phyloP scores from a whole-genome alignment of 805 yeast species.

The Suhomyces tanzawaensis region DNA sequence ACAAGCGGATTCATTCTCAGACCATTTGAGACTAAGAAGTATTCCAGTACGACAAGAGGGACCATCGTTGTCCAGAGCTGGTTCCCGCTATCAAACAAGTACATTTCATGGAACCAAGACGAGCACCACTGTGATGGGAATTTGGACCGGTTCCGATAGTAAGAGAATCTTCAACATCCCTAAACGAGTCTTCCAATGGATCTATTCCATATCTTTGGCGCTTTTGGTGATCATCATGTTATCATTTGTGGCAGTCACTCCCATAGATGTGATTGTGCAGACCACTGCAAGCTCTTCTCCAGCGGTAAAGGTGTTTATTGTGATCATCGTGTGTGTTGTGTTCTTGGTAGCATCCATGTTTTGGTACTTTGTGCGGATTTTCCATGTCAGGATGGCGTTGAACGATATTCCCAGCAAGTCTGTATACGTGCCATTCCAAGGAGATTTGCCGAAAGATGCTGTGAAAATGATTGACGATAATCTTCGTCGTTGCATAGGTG shows the following conservation, averaged over 20 bases:
- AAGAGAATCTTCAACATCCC: slow-evolving; percentile 14
- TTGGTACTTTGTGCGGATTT: slow-evolving; percentile 58
- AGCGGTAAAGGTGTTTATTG: slow-evolving; percentile 78
- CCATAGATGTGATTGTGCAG: slow-evolving; percentile 72
- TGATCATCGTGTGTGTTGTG: slow-evolving; percentile 65
- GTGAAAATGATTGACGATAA: slow-evolving; percentile 23
- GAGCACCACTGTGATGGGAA: slow-evolving; percentile 1
- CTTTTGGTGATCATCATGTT: slow-evolving; percentile 36
- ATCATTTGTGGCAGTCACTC: slow-evolving; percentile 67
- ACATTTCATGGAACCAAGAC: background rate
- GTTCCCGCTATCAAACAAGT: background rate
- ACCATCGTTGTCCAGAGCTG: background rate
- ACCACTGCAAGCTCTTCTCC: slow-evolving; percentile 53
- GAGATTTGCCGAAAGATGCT: slow-evolving; percentile 42
- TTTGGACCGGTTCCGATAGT: slow-evolving; percentile 3
- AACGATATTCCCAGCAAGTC: slow-evolving; percentile 68
- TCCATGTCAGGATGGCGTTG: slow-evolving; percentile 54
- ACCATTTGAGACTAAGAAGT: background rate
- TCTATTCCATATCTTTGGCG: slow-evolving; percentile 44
- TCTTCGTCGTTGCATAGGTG: slow-evolving; percentile 26
- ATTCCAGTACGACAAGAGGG: background rate
- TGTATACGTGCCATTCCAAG: slow-evolving; percentile 64
- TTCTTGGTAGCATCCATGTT: slow-evolving; percentile 51
- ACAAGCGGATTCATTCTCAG: background rate
- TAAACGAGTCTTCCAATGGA: slow-evolving; percentile 33